phyloP scores from a whole-genome alignment of 2,329 filamentous ascomycete genomes.

The Lachnellula hyalina region DNA sequence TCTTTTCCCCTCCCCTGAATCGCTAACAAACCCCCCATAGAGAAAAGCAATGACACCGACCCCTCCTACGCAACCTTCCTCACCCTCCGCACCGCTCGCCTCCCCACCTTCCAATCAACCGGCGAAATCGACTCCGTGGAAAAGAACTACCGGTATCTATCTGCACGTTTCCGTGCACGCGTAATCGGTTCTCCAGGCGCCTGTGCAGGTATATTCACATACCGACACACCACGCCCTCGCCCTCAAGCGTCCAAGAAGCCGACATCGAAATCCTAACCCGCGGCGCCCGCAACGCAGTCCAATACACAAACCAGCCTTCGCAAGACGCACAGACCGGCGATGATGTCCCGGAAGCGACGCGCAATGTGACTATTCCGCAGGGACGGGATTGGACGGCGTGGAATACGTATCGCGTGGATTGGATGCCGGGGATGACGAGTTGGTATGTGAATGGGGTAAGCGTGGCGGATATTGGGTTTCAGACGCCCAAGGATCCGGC shows the following conservation, averaged over 20 bases:
- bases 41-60: slow-evolving; percentile 16
- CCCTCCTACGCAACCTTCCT: slow-evolving; percentile 25
- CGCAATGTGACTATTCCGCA: slow-evolving; percentile 20
- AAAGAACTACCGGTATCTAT: slow-evolving; percentile 26
- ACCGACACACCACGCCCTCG: slow-evolving; percentile 8
- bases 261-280: slow-evolving; percentile 31
- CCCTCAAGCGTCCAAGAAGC: slow-evolving; percentile 24
- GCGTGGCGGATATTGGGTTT: slow-evolving; percentile 24
- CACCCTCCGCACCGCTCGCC: slow-evolving; percentile 28
- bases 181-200: slow-evolving; percentile 27
- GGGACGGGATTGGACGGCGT: slow-evolving; percentile 22
- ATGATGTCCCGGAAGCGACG: slow-evolving; percentile 18
- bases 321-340: slow-evolving; percentile 15
- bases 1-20: neutral
- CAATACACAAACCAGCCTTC: slow-evolving; percentile 31
- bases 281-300: slow-evolving; percentile 20
- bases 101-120: slow-evolving; percentile 25
- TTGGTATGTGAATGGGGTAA: slow-evolving; percentile 29
- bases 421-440: slow-evolving; percentile 27
- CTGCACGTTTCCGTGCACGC: slow-evolving; percentile 26
- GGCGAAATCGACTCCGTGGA: slow-evolving; percentile 27
- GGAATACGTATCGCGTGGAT: slow-evolving; percentile 29
- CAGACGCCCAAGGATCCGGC: slow-evolving; percentile 25
- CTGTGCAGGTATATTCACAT: slow-evolving; percentile 31
- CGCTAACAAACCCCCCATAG: slow-evolving; percentile 3